phyloP scores from a whole-genome alignment of 306 rosid species.

The Chamaecrista fasciculata region DNA sequence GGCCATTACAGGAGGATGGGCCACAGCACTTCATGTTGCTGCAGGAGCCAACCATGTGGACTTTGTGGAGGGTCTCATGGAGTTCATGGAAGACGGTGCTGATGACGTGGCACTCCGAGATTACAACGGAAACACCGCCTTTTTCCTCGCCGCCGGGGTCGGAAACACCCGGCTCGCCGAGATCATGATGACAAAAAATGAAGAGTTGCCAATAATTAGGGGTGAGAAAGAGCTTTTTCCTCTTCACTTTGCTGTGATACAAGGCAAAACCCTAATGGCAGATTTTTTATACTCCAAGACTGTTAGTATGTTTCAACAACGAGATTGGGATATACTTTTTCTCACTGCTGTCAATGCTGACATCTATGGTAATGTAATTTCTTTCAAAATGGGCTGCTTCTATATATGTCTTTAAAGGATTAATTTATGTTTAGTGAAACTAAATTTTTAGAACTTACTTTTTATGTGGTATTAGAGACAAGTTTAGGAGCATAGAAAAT shows the following conservation, averaged over 20 bases:
- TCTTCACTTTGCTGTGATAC: slow-evolving; percentile 28
- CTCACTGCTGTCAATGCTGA: slow-evolving; percentile 1
- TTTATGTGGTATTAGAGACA: no score
- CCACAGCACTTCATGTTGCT: slow-evolving; percentile 23
- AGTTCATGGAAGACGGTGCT: background rate
- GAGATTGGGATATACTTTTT: slow-evolving; percentile 6
- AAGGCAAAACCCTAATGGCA: slow-evolving; percentile 28
- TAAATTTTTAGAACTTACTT: no score
- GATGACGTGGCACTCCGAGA: slow-evolving; percentile 14
- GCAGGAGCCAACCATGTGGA: slow-evolving; percentile 5
- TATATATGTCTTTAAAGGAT: no score
- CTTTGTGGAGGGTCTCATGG: slow-evolving; percentile 17
- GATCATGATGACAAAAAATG: slow-evolving; percentile 1
- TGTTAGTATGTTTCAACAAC: background rate
- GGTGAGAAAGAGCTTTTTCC: slow-evolving; percentile 21
- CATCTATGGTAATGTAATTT: slow-evolving; percentile 23
- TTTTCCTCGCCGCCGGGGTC: slow-evolving; percentile 25
- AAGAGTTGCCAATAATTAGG: background rate
- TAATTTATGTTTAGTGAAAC: no score
- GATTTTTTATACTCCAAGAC: background rate
- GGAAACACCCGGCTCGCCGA: background rate
- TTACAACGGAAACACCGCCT: slow-evolving; percentile 22
- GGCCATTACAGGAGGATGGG: slow-evolving; percentile 20
- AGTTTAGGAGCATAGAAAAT: no score
- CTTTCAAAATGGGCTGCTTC: no score